These are phyloP conservation scores for Pinus taeda DNA, from an alignment of 75 land plant genomes.

Conservation along the genomic window DNA sequence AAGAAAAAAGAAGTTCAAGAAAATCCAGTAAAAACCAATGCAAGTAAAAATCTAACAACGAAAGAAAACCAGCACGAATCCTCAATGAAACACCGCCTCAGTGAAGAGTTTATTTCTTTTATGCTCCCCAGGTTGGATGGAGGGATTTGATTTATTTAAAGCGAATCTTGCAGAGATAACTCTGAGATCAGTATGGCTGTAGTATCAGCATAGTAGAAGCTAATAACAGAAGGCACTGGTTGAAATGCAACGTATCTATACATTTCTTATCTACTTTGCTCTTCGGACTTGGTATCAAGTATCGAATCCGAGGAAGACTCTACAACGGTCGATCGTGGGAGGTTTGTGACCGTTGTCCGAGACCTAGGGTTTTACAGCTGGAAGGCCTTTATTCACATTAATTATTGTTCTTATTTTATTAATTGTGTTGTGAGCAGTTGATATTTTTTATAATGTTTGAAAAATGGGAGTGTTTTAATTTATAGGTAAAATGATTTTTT, in stretches of 20 bases:
- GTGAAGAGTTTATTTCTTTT: not conserved
- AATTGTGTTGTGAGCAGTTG: too few species aligned
- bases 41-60: not conserved
- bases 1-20: not conserved
- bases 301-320: not conserved
- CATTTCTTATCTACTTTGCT: not conserved
- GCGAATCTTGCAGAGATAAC: not conserved
- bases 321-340: slow-evolving; percentile 4
- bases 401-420: too few species aligned
- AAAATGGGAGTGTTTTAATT: too few species aligned
- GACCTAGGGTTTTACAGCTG: not conserved
- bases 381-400: too few species aligned
- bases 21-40: not conserved
- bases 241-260: not conserved
- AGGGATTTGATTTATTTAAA: not conserved
- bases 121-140: not conserved
- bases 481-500: too few species aligned
- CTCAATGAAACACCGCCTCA: not conserved
- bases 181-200: not conserved
- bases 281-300: not conserved
- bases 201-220: not conserved
- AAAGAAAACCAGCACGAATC: not conserved
- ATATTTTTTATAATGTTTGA: too few species aligned
- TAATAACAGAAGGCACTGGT: not conserved
- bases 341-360: not conserved